phyloP scores from a whole-genome alignment of 805 yeast genomes.

The Candida sithepensis region DNA sequence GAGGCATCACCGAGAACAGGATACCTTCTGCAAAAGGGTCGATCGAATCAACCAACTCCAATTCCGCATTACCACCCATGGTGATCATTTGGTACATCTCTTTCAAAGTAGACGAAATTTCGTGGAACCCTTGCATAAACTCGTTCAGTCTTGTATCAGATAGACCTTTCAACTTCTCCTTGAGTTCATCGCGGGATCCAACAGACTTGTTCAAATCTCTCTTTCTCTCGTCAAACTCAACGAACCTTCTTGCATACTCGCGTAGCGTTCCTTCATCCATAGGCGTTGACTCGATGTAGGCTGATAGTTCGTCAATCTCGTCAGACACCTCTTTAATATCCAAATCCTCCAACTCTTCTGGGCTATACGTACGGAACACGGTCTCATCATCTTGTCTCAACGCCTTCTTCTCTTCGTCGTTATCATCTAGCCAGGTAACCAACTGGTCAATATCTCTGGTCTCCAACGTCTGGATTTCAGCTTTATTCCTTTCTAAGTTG shows the following conservation, averaged over 20 bases:
- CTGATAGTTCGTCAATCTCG: slow-evolving; percentile 54
- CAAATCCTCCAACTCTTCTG: slow-evolving; percentile 47
- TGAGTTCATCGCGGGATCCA: slow-evolving; percentile 57
- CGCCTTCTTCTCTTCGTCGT: slow-evolving; percentile 20
- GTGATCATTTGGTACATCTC: slow-evolving; percentile 99
- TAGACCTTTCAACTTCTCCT: slow-evolving; percentile 60
- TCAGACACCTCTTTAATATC: slow-evolving; percentile 46
- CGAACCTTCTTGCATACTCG: slow-evolving; percentile 67
- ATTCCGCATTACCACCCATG: slow-evolving; percentile 98
- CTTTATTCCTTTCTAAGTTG: slow-evolving; percentile 36
- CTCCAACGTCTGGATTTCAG: slow-evolving; percentile 40
- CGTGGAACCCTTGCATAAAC: slow-evolving; percentile 88
- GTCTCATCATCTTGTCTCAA: slow-evolving; percentile 24
- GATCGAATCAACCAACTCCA: slow-evolving; percentile 89
- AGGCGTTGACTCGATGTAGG: slow-evolving; percentile 49
- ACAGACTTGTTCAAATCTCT: slow-evolving; percentile 68
- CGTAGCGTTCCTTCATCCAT: slow-evolving; percentile 72
- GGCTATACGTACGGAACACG: slow-evolving; percentile 35
- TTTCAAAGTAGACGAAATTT: slow-evolving; percentile 81
- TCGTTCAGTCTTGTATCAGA: slow-evolving; percentile 76
- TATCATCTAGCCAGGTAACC: slow-evolving; percentile 47
- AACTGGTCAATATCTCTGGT: slow-evolving; percentile 52
- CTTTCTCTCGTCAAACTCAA: slow-evolving; percentile 63
- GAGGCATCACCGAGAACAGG: slow-evolving; percentile 97
- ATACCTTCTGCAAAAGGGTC: slow-evolving; percentile 99